Percentiles rank a stretch among this genome's conserved stretches.
Conservation (phyloP, 805 yeast species). For the Pichia cabralensis region DNA sequence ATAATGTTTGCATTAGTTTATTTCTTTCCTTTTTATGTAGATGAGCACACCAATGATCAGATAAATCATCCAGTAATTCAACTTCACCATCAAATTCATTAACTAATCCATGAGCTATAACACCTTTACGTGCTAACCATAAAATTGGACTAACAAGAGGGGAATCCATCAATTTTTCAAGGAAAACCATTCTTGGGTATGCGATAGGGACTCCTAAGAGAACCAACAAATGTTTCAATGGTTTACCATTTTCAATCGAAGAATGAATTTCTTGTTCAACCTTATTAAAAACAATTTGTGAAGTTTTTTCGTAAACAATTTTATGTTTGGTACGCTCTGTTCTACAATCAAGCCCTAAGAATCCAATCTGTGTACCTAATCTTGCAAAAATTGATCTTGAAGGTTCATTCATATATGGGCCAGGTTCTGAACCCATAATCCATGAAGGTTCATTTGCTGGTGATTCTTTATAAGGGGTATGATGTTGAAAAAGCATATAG, state of each 20-base stretch:
- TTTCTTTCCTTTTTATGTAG: slow-evolving; percentile 85
- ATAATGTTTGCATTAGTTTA: slow-evolving; percentile 46
- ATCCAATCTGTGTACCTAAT: slow-evolving; percentile 62
- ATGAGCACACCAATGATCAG: slow-evolving; percentile 94
- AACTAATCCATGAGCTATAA: slow-evolving; percentile 61
- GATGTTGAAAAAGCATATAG: slow-evolving; percentile 90
- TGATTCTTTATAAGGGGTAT: slow-evolving; percentile 34
- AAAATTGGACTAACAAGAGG: slow-evolving; percentile 53
- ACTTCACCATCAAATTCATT: slow-evolving; percentile 90
- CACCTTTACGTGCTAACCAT: slow-evolving; percentile 48
- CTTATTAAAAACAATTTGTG: slow-evolving; percentile 51
- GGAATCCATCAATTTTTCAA: slow-evolving; percentile 66
- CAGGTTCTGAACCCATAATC: slow-evolving; percentile 47
- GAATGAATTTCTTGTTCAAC: slow-evolving; percentile 41
- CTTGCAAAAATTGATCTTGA: slow-evolving; percentile 65
- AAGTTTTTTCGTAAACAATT: slow-evolving; percentile 47
- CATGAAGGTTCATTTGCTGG: slow-evolving; percentile 34
- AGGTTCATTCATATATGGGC: slow-evolving; percentile 59
- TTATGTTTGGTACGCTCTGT: slow-evolving; percentile 69
- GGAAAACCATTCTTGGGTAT: slow-evolving; percentile 89
- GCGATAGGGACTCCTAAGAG: slow-evolving; percentile 93
- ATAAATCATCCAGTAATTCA: slow-evolving; percentile 84
- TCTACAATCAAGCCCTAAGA: slow-evolving; percentile 84
- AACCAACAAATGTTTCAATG: slow-evolving; percentile 66
- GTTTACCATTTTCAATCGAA: slow-evolving; percentile 29